phyloP scores from a whole-genome alignment of 2,329 filamentous ascomycete genomes.

The Ceratocystis harringtonii region DNA sequence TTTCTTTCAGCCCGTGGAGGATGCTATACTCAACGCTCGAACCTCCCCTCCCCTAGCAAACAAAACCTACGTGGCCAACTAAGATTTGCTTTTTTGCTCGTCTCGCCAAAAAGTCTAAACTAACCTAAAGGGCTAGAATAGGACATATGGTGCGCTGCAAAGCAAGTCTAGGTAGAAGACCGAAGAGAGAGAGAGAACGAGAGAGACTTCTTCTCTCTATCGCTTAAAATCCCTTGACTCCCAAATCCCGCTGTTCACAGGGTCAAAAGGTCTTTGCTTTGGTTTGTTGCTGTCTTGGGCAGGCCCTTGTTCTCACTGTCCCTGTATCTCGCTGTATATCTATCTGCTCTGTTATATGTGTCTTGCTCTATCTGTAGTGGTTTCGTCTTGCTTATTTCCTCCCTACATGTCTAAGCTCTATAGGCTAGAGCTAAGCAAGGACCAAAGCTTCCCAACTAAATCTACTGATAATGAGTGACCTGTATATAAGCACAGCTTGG shows the following conservation, averaged over 20 bases:
- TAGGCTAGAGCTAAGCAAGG: too few relatives aligned
- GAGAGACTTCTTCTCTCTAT: background rate
- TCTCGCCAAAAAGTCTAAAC: background rate
- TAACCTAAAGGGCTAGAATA: slow-evolving; percentile 7
- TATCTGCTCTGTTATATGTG: background rate
- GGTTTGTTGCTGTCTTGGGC: background rate
- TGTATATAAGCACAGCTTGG: too few relatives aligned
- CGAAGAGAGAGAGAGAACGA: background rate
- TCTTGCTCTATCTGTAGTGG: background rate
- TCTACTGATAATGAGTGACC: too few relatives aligned
- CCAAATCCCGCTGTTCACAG: background rate
- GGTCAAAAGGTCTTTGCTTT: slow-evolving; percentile 5
- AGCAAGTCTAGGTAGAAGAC: background rate
- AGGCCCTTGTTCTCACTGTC: background rate
- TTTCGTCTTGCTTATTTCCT: too few relatives aligned
- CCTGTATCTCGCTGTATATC: background rate
- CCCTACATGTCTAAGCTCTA: too few relatives aligned
- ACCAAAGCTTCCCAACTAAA: too few relatives aligned
- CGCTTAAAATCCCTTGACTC: background rate
- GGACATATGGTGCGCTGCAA: slow-evolving; percentile 1
- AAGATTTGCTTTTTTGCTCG: background rate
- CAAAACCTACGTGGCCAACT: too few relatives aligned
- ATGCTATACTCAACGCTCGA: too few relatives aligned
- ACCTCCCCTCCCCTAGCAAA: background rate
- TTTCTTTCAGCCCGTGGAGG: background rate